Evolutionary conservation across 768 basidiomycete genomes (phyloP).

Genomic region (Hericium alpestre): DNA sequence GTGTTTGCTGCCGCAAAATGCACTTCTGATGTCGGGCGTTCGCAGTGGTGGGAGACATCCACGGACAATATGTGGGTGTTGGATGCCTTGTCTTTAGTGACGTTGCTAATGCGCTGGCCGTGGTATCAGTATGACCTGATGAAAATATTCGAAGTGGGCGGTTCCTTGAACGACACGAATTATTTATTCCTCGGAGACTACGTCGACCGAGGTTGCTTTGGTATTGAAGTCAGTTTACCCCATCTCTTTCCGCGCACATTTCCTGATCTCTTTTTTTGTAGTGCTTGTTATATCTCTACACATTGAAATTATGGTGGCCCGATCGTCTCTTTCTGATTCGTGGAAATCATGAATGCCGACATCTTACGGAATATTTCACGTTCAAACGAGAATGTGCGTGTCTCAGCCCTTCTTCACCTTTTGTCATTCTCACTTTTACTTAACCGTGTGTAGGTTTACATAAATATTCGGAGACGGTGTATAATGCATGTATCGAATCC

Average conservation of each 20-base stretch:
- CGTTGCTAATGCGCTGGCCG: not conserved
- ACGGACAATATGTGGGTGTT: constrained; percentile 78
- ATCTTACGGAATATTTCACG: constrained; percentile 64
- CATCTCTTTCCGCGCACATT: not conserved
- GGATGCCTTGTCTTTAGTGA: not conserved
- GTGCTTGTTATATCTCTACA: constrained; percentile 54
- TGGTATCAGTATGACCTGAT: constrained; percentile 76
- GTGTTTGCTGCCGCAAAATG: constrained; percentile 5
- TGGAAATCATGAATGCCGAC: constrained; percentile 59
- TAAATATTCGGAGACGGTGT: constrained; percentile 79
- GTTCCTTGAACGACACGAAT: constrained; percentile 63
- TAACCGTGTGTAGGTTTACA: constrained; percentile 53
- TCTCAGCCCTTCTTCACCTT: not conserved
- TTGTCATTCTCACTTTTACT: not conserved
- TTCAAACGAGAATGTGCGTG: constrained; percentile 91
- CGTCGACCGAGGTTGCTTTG: constrained; percentile 89
- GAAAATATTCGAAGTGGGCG: constrained; percentile 94
- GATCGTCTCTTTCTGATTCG: constrained; percentile 49
- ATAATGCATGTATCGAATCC: constrained; percentile 85
- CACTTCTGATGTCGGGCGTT: not conserved
- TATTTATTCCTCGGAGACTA: constrained; percentile 95
- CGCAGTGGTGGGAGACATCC: constrained; percentile 88
- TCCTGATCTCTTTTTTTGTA: not conserved
- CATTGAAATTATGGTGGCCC: constrained; percentile 55
- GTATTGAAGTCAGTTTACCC: constrained; percentile 42